Evolutionary conservation across 164 flowering plant species (phyloP), one percentile per base, ranked within the genome.

Genomic region (Aristolochia fimbriata): DNA sequence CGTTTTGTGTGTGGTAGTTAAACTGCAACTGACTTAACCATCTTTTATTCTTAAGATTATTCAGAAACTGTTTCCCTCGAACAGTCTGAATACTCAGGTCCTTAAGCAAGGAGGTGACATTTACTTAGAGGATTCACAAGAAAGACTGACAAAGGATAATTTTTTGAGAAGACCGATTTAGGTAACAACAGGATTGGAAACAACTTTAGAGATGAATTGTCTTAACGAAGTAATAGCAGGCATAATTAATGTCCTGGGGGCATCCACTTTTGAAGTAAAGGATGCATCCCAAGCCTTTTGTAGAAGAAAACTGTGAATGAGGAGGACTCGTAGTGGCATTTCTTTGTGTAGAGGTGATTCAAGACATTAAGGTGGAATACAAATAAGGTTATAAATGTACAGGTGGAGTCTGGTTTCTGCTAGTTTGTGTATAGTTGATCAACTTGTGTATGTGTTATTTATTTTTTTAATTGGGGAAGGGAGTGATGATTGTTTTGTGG

Each of bases 21-120:
- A 37, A 10, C 11, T 37, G 43, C 43, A 37, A 37, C 43, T 37
- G 43, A 37, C 43, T 37, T 37, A 10, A 10, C 10, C 0, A 23
- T 52, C 15, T 11, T 52, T 52, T 54, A 3, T 20, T 52, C 13
- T 56, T 49, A 64, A 60, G 61, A 61, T 68, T 59, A 33, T 70
- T 61, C 82, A 84, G 85, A 89, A 81, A 47, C 67, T 69, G 31
- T 70, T 83, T 14, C 79, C 84, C 6, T 76, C 85, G 58, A 76
- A 75, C 73, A 83, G 73, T 70, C 68, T 80, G 76, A 85, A 80
- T 62, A 74, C 81, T 19, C 77, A 71, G 45, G 69, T 84, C 64
- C 81, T 77, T 48, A 90, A 83, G 69, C 83, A 83, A 17, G 91
- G 85, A 71, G 89, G 86, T 13, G 74, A 80, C 23, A 13, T 15